Evolutionary conservation across 352 stramenopile species (phyloP).

Genomic region (Sclerospora graminicola): DNA sequence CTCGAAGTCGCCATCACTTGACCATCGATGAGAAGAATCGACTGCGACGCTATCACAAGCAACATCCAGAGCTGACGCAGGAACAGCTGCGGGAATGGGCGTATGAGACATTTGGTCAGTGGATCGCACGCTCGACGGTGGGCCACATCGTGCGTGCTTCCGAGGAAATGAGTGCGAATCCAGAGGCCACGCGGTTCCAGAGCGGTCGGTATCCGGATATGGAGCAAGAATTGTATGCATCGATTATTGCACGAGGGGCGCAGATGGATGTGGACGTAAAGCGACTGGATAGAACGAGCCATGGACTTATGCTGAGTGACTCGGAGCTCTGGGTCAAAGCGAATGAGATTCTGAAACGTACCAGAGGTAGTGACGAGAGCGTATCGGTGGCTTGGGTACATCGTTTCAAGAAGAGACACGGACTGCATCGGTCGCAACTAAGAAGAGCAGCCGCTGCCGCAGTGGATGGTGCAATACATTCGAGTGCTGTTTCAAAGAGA

Average conservation of each 20-base stretch:
- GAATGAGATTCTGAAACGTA: slow-evolving; percentile 26
- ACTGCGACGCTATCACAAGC: slow-evolving; percentile 12
- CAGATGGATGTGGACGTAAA: slow-evolving; percentile 3
- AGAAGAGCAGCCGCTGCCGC: slow-evolving; percentile 1
- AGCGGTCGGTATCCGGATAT: slow-evolving; percentile 25
- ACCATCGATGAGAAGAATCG: slow-evolving; percentile 25
- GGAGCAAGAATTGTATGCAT: slow-evolving; percentile 14
- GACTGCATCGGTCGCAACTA: slow-evolving; percentile 17
- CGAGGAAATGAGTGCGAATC: slow-evolving; percentile 20
- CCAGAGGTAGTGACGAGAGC: slow-evolving; percentile 11
- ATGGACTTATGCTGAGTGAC: slow-evolving; percentile 10
- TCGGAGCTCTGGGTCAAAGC: slow-evolving; percentile 20
- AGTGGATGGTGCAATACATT: not conserved
- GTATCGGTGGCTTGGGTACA: slow-evolving; percentile 25
- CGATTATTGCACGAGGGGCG: slow-evolving; percentile 1
- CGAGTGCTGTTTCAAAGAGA: not conserved
- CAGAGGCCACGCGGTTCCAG: slow-evolving; percentile 24
- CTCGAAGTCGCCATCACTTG: slow-evolving; percentile 22
- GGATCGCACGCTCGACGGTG: slow-evolving; percentile 21
- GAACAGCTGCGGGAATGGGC: slow-evolving; percentile 24
- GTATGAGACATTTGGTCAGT: slow-evolving; percentile 4
- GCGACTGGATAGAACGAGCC: not conserved
- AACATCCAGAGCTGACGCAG: slow-evolving; percentile 20
- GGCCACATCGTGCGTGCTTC: slow-evolving; percentile 18
- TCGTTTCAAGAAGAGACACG: slow-evolving; percentile 26